phyloP scores from a whole-genome alignment of 192 early-diverging fungal species.

The Gaertneriomyces sp. region DNA sequence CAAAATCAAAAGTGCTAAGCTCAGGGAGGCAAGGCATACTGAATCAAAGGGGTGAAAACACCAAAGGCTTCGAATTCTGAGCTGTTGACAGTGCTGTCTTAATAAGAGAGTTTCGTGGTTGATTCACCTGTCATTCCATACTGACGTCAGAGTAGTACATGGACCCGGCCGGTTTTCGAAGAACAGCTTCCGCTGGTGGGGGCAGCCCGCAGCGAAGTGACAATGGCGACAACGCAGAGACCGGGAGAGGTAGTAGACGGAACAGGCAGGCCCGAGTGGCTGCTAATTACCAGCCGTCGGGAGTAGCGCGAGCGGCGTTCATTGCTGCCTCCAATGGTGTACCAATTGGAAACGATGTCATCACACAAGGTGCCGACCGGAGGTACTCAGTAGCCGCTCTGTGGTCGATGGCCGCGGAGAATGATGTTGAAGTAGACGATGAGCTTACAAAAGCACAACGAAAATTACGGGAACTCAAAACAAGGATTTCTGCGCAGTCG shows the following conservation, averaged over 20 bases:
- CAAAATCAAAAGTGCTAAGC: neutral
- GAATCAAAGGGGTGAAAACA: neutral
- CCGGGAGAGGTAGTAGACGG: slow-evolving; percentile 1
- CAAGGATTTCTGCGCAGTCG: slow-evolving; percentile 85
- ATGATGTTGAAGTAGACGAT: slow-evolving; percentile 90
- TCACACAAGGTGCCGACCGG: slow-evolving; percentile 21
- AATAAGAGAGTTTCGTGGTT: neutral
- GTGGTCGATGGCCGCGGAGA: slow-evolving; percentile 72
- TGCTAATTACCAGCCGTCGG: slow-evolving; percentile 27
- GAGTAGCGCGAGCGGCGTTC: slow-evolving; percentile 40
- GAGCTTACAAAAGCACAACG: slow-evolving; percentile 87
- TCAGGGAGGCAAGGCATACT: neutral
- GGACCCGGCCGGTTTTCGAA: neutral
- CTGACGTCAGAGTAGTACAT: neutral
- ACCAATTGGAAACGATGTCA: slow-evolving; percentile 29
- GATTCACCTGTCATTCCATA: neutral
- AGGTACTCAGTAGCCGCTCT: slow-evolving; percentile 50
- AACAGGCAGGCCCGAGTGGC: neutral
- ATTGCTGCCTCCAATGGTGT: slow-evolving; percentile 45
- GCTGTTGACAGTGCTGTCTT: neutral
- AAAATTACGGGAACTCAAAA: slow-evolving; percentile 78
- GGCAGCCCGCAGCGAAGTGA: neutral
- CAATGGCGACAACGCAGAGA: neutral
- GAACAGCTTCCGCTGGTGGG: slow-evolving; percentile 1
- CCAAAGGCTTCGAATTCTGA: neutral